Evolutionary conservation across 805 yeast genomes (phyloP), one percentile per base, ranked within the genome.

Genomic region (Torulaspora indica): DNA sequence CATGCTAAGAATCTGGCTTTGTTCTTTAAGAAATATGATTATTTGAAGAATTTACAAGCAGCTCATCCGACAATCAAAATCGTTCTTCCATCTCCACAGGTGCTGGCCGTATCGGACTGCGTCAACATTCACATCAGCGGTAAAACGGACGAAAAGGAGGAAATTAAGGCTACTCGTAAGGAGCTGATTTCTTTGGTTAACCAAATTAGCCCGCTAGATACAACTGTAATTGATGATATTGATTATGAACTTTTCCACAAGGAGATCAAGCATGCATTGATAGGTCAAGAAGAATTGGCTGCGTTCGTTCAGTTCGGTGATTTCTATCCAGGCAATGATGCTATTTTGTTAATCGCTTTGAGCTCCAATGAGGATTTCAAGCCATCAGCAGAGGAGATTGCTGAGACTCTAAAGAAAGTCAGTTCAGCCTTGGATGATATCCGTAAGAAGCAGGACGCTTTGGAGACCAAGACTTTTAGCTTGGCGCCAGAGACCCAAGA

Each of bases 1-100:
- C 98, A 93, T 57, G 96, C 95, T 8, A 77, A 78, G 49, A 75
- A 80, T 32, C 72, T 93, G 45, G 82, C 88, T 34, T 73, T 82
- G 9, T 85, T 73, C 62, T 82, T 93, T 53, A 62, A 68, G 43
- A 71, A 75, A 48, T 69, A 77, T 46, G 75, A 77, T 25, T 61
- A 69, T 29, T 74, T 83, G 52, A 55, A 66, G 34, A 45, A 52
- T n/a, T 64, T 78, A 48, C 69, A 71, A 18, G 50, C 57, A 2
- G 68, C 61, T 13, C 56, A 68, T 48, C 70, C 69, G 40, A 69
- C 64, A 32, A 77, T 81, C 17, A 69, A 66, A 37, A 67, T 82
- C 35, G 56, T 66, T 24, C 66, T 73, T 31, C 83, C 85, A 46
- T 53, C 73, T 10, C 68, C 71, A 33, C 61, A 63, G 6, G 66